These are phyloP conservation scores for Citrus unshiu DNA, from an alignment of 345 rosid species.

Conservation along the genomic window DNA sequence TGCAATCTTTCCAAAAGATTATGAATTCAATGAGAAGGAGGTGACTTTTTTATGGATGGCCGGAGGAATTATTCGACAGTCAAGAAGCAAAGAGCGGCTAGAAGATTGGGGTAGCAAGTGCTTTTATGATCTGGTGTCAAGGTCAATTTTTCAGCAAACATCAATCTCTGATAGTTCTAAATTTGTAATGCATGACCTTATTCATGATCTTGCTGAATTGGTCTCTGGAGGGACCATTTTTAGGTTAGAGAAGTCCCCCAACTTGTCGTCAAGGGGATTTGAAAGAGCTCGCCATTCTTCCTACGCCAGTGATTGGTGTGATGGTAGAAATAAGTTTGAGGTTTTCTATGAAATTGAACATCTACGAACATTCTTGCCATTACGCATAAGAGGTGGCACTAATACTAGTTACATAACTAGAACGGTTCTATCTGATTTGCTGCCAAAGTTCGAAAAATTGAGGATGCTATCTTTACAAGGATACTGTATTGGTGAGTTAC, in stretches of 20 bases:
- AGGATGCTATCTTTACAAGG: conserved; percentile 14
- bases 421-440: background rate
- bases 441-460: conserved; percentile 4
- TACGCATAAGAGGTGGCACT: background rate
- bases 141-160: conserved; percentile 18
- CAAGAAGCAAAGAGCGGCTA: no score
- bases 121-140: background rate
- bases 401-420: background rate
- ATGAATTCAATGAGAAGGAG: background rate
- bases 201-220: background rate
- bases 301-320: accelerated
- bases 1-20: background rate
- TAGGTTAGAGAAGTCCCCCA: background rate
- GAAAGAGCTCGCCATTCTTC: background rate
- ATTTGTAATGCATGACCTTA: background rate
- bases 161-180: background rate
- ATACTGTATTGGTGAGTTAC: background rate
- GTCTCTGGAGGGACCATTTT: background rate
- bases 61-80: background rate
- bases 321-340: background rate
- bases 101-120: background rate
- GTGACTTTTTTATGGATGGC: background rate
- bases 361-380: conserved; percentile 18
- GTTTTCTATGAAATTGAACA: background rate
- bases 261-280: no score